Conservation (phyloP, 2,329 filamentous ascomycete genomes). For the Cryoendolithus antarcticus region DNA sequence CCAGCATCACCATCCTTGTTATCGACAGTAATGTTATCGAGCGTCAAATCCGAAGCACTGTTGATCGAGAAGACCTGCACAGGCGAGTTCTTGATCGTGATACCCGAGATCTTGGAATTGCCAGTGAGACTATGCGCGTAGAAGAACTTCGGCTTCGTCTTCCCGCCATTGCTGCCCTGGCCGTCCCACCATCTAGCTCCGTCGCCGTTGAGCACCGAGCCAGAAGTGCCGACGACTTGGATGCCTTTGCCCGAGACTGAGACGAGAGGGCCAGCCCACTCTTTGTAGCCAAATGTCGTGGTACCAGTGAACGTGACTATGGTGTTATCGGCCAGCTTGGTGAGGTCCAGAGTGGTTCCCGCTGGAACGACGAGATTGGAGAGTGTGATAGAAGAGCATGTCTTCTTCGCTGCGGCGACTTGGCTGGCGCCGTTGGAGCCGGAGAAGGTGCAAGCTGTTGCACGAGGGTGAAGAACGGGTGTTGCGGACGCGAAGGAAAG, state of each 20-base stretch:
- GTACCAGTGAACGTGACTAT: constrained; percentile 50
- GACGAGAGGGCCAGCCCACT: constrained; percentile 54
- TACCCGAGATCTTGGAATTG: constrained; percentile 36
- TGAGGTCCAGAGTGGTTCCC: constrained; percentile 27
- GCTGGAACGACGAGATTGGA: constrained; percentile 25
- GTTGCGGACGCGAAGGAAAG: neutral
- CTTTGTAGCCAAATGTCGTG: constrained; percentile 55
- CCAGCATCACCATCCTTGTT: constrained; percentile 40
- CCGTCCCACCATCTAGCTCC: constrained; percentile 51
- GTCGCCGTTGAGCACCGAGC: constrained; percentile 43
- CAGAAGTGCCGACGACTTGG: constrained; percentile 40
- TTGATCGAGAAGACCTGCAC: constrained; percentile 42
- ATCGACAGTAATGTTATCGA: constrained; percentile 44
- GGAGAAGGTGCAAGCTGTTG: constrained; percentile 1
- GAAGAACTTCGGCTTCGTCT: constrained; percentile 55
- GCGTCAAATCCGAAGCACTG: constrained; percentile 29
- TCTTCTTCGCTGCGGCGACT: constrained; percentile 10
- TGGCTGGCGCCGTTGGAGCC: constrained; percentile 1
- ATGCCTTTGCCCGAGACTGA: constrained; percentile 46
- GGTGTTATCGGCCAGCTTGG: constrained; percentile 21
- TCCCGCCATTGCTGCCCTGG: constrained; percentile 47
- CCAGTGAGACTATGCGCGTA: constrained; percentile 40
- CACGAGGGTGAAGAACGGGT: neutral
- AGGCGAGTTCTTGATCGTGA: constrained; percentile 42
- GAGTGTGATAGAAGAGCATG: constrained; percentile 25